phyloP scores from a whole-genome alignment of 1,284 basidiomycete genomes.

The Naganishia sp. region DNA sequence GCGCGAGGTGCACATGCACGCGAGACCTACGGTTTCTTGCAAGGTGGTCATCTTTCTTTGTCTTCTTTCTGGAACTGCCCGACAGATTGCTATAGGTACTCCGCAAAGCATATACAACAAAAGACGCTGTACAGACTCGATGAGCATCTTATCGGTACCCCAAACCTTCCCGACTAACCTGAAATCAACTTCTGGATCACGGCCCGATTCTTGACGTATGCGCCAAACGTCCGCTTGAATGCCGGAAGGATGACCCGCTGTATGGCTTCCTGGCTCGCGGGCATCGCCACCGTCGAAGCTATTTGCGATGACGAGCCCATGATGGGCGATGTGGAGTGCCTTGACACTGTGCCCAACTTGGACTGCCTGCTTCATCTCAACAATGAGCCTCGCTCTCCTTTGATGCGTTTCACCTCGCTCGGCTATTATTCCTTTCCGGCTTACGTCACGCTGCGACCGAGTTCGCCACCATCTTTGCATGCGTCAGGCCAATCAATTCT shows the following conservation, averaged over 20 bases:
- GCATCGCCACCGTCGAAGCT: slow-evolving; percentile 4
- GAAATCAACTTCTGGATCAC: slow-evolving; percentile 17
- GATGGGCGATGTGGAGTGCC: neutral
- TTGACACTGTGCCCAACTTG: too few species aligned
- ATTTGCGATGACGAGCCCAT: neutral
- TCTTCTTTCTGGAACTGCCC: neutral
- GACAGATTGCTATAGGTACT: slow-evolving; percentile 26
- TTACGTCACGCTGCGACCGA: too few species aligned
- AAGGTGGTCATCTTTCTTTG: neutral
- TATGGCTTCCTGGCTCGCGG: slow-evolving; percentile 20
- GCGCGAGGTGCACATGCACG: neutral
- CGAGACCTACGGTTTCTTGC: neutral
- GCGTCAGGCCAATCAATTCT: too few species aligned
- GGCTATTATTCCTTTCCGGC: too few species aligned
- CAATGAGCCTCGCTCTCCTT: neutral
- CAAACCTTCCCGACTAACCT: neutral
- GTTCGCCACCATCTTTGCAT: too few species aligned
- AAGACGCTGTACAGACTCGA: slow-evolving; percentile 1
- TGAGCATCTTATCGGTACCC: neutral
- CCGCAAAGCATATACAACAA: slow-evolving; percentile 20
- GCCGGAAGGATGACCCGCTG: slow-evolving; percentile 21
- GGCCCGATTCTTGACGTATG: slow-evolving; percentile 7
- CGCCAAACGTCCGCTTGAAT: slow-evolving; percentile 8
- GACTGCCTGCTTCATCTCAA: too few species aligned
- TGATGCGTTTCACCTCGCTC: too few species aligned